Base-by-base conservation (phyloP, 305 asterid genomes). In the Galium porrigens region DNA sequence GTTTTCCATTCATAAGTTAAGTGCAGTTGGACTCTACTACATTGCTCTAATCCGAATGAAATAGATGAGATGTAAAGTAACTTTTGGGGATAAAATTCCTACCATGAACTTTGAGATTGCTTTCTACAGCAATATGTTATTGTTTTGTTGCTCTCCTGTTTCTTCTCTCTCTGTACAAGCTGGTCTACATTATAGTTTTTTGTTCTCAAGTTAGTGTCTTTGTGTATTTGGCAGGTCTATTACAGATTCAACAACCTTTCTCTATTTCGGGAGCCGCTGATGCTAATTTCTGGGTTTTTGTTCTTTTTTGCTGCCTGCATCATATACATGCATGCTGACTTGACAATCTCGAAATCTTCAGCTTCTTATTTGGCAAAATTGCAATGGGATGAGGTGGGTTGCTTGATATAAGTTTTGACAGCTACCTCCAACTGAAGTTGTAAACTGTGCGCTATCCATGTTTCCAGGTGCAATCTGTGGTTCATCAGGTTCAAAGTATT, bases 341-440 rank as follows among this genome's bases (percentile, higher is more conserved):
- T 91, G 81, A 91, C 96, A 61, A 91, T 91, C 75, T 91, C 98
- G 8, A 91, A 88, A 74, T 83, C 94, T 5, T 88, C 96, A 30
- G 72, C 95, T 66, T 85, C 97, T 70, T 86, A 88, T 76, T 68
- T 88, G 41, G 95, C 97, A 61, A 88, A 86, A 74, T 86, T 86
- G 75, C 97, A 91, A 70, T 88, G 98, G 96, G 96, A 91, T 68
- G 98, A 88, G 96, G 98, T 86, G 75, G 34, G 67, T 30, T 2
- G 32, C 65, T 39, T 55, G 61, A 11, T 20, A 22, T 63, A 5
- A 32, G 17, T 8, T 48, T 49, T 66, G 36, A 69, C 12, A 10
- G 29, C 9, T n/a, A 8, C 42, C 39, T 42, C 17, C 57, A 64
- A 63, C 11, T 41, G 65, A 55, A 51, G 55, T 49, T 63, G 12